phyloP scores from a whole-genome alignment of 176 grass and related monocot genomes.

The Eleusine coracana region DNA sequence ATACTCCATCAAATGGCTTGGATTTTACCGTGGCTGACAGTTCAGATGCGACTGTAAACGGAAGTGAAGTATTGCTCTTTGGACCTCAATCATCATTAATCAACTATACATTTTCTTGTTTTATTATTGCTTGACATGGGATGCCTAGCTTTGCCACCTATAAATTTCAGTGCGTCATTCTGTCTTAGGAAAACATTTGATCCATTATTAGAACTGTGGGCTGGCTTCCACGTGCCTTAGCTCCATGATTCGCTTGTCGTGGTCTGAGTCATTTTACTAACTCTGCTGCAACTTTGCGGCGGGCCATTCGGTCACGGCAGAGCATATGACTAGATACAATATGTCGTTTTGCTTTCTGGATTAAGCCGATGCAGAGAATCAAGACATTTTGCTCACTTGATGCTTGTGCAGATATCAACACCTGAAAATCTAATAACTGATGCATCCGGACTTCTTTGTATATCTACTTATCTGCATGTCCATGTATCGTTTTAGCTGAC shows the following conservation, averaged over 20 bases:
- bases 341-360: background rate
- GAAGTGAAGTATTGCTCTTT: constrained; percentile 44
- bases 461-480: constrained; percentile 1
- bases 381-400: constrained; percentile 3
- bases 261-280: background rate
- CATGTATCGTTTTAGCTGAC: background rate
- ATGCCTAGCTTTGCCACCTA: constrained; percentile 20
- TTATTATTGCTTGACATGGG: background rate
- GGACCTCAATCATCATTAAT: constrained; percentile 23
- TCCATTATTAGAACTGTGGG: constrained; percentile 29
- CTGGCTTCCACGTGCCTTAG: background rate
- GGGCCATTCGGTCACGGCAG: background rate
- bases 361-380: background rate
- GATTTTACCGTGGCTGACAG: background rate
- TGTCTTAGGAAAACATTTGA: constrained; percentile 33
- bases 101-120: constrained; percentile 22
- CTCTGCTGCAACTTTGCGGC: background rate
- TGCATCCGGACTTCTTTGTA: background rate
- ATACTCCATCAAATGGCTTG: constrained; percentile 36
- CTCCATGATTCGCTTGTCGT: background rate
- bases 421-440: constrained; percentile 19
- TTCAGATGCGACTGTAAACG: constrained; percentile 24
- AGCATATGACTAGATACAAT: constrained; percentile 9
- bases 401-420: constrained; percentile 28
- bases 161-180: background rate